These are phyloP conservation scores for Xerocomus brunneocitrinus DNA, from an alignment of 768 basidiomycete species.

Conservation along the genomic window DNA sequence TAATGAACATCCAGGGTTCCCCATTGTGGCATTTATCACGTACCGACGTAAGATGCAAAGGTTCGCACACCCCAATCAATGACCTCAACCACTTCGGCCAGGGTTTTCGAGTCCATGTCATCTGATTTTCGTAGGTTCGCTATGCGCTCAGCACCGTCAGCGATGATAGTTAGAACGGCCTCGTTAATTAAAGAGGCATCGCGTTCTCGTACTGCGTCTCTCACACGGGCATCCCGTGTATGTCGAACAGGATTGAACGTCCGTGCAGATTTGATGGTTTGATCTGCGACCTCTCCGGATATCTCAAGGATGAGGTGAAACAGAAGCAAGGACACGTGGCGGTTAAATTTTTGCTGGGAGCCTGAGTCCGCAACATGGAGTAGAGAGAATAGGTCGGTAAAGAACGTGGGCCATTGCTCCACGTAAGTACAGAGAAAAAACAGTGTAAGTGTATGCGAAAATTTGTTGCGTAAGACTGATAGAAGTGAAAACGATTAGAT, in stretches of 20 bases:
- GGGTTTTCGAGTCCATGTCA: slow-evolving; percentile 42
- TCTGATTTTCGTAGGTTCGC: slow-evolving; percentile 44
- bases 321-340: slow-evolving; percentile 81
- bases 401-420: slow-evolving; percentile 82
- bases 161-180: slow-evolving; percentile 78
- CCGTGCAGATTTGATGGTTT: slow-evolving; percentile 85
- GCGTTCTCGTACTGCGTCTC: slow-evolving; percentile 85
- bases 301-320: slow-evolving; percentile 93
- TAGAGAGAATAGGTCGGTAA: slow-evolving; percentile 71
- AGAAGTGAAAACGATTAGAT: slow-evolving; percentile 11
- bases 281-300: slow-evolving; percentile 95
- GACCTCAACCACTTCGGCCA: slow-evolving; percentile 64
- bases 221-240: slow-evolving; percentile 74
- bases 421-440: slow-evolving; percentile 87
- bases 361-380: slow-evolving; percentile 58
- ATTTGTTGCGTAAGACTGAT: slow-evolving; percentile 89
- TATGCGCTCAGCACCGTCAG: slow-evolving; percentile 64
- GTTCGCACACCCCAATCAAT: slow-evolving; percentile 92
- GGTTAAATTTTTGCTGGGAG: slow-evolving; percentile 62
- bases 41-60: slow-evolving; percentile 91
- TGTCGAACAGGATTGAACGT: slow-evolving; percentile 66
- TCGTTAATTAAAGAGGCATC: slow-evolving; percentile 87
- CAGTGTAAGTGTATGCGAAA: slow-evolving; percentile 83
- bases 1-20: background rate
- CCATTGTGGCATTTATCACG: slow-evolving; percentile 31